Percentiles rank a stretch among this genome's conserved stretches.
Conservation (phyloP, 176 grass and related monocot species). For the Carex kokanica region DNA sequence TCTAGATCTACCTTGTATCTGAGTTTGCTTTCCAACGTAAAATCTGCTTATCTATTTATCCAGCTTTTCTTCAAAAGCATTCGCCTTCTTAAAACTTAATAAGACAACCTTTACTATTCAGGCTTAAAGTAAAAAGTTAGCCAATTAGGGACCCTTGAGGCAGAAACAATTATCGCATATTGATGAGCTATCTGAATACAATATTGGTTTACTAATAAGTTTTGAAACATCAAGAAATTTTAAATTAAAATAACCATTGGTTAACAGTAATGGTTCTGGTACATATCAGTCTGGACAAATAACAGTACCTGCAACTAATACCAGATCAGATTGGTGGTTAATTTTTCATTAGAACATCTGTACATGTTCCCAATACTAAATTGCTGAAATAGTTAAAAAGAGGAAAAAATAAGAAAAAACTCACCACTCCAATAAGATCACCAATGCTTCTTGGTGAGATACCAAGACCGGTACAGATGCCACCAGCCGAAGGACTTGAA, state of each 20-base stretch:
- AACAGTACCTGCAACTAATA: background rate
- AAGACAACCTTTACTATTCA: background rate
- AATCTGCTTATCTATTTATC: background rate
- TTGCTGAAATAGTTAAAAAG: background rate
- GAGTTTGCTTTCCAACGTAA: background rate
- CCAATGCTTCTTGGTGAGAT: constrained; percentile 74
- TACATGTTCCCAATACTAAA: background rate
- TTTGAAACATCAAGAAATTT: background rate
- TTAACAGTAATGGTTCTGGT: background rate
- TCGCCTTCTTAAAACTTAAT: background rate
- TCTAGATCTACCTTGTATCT: background rate
- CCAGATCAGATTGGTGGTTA: background rate
- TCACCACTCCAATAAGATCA: constrained; percentile 87
- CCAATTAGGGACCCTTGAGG: background rate
- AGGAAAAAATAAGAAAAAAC: constrained; percentile 20
- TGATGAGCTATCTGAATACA: background rate
- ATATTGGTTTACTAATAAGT: background rate
- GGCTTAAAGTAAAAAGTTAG: background rate
- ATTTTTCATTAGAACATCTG: background rate
- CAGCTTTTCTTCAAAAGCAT: background rate
- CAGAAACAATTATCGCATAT: background rate
- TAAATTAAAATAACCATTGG: background rate
- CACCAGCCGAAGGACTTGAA: constrained; percentile 85
- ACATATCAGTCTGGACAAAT: background rate
- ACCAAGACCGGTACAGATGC: constrained; percentile 87